Base-by-base conservation (phyloP, 2,329 filamentous ascomycete species). In the Cadophora malorum region DNA sequence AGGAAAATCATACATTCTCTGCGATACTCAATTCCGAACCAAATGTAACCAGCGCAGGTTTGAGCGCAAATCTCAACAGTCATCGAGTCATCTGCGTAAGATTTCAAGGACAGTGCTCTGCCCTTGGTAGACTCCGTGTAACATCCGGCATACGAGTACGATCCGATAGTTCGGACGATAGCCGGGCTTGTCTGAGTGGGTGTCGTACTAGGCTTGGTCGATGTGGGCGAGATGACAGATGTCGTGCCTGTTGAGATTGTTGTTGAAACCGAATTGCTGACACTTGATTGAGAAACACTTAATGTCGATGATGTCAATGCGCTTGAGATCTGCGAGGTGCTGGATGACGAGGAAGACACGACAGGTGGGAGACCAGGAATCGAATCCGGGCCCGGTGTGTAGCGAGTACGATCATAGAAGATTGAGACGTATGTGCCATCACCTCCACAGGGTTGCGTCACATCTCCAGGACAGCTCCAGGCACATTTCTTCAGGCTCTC, bases 21-120 rank as follows among this genome's bases (percentile, higher is more conserved):
- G 4, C 72, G 72, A 69, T 80, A 80, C 67, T 80, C 78, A 0
- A 79, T 50, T 7, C 79, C 79, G 14, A 78, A 76, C 25, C 71
- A 77, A 0, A 61, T 63, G 25, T 70, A 77, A 8, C 69, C 72
- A 6, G 72, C 71, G 31, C 75, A 79, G 28, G 72, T 68, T 1
- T 69, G 28, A 23, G 68, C 71, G 63, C 78, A 79, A 7, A 71
- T 70, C 60, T 79, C 72, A 55, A 79, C 65, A 10, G 68, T 71
- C 67, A 75, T 73, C 12, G 69, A 67, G 50, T 75, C 68, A 23
- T 70, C 72, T 21, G 69, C 63, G 49, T 69, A 72, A 5, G 66
- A 67, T 14, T 67, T 67, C 5, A 31, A 55, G 35, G 45, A 56
- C 0, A 79, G 67, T 6, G 78, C 75, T 4, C 76, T 70, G 3